Percentiles rank a stretch among this genome's conserved stretches.
phyloP scores from a whole-genome alignment of 2,329 filamentous ascomycete species.

The Colletotrichum chrysophilum region DNA sequence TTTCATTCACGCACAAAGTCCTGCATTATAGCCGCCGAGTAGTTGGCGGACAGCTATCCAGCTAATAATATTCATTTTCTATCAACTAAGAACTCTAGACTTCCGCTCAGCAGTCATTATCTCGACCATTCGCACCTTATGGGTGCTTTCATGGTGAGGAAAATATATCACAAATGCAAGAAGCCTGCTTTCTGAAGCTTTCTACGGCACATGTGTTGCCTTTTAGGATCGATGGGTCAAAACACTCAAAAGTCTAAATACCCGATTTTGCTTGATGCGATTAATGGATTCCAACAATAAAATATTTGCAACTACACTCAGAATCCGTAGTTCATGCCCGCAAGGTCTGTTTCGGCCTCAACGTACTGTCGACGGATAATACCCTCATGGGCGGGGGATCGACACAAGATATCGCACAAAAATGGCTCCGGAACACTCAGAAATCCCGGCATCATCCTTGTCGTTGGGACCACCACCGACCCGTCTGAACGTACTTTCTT shows the following conservation, averaged over 20 bases:
- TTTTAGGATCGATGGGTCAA: not conserved
- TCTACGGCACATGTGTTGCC: too few species aligned
- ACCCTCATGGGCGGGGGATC: not conserved
- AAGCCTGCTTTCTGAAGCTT: too few species aligned
- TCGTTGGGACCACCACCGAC: not conserved
- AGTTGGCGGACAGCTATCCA: too few species aligned
- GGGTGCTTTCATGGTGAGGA: rapidly evolving
- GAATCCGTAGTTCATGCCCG: not conserved
- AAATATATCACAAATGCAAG: too few species aligned
- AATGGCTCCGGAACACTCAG: not conserved
- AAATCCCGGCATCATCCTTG: not conserved
- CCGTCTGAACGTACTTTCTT: not conserved
- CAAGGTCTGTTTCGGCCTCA: not conserved
- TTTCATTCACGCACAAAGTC: too few species aligned
- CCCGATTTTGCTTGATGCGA: too few species aligned
- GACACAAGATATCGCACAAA: not conserved
- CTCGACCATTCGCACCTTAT: too few species aligned
- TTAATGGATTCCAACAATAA: not conserved
- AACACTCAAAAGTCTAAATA: not conserved
- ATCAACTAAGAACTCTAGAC: too few species aligned
- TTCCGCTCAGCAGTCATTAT: too few species aligned
- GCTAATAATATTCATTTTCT: too few species aligned
- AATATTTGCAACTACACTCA: rapidly evolving
- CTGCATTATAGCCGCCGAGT: too few species aligned
- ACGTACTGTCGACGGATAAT: not conserved